Percentiles rank a stretch among this genome's conserved stretches.
Evolutionary conservation across 345 rosid genomes (phyloP).

Genomic region (Lepidium sativum): DNA sequence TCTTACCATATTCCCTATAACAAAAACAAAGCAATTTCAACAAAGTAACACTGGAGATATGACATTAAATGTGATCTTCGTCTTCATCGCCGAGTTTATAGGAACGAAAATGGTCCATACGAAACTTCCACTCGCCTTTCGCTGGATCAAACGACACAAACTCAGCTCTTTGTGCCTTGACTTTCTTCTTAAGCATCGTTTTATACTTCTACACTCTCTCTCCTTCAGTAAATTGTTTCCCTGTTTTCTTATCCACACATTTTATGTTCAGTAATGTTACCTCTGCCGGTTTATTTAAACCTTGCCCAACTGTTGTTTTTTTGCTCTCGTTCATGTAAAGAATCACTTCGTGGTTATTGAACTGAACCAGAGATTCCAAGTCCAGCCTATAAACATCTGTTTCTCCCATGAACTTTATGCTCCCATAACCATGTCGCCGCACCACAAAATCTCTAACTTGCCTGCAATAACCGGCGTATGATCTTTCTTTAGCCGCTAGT

Average conservation of each 20-base stretch:
- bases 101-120: constrained; percentile 74
- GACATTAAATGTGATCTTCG: constrained; percentile 12
- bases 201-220: constrained; percentile 59
- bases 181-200: constrained; percentile 82
- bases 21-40: constrained; percentile 6
- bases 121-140: constrained; percentile 91
- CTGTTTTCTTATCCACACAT: constrained; percentile 73
- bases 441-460: constrained; percentile 79
- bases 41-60: not conserved
- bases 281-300: constrained; percentile 93
- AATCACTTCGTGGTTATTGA: constrained; percentile 81
- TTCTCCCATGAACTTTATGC: constrained; percentile 88
- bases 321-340: constrained; percentile 89
- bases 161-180: constrained; percentile 82
- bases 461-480: constrained; percentile 77
- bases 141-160: constrained; percentile 77
- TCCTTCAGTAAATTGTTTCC: constrained; percentile 65
- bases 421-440: constrained; percentile 82
- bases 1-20: not conserved
- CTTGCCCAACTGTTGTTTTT: constrained; percentile 94
- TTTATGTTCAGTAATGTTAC: constrained; percentile 88
- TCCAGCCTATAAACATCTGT: constrained; percentile 92
- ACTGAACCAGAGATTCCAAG: constrained; percentile 80
- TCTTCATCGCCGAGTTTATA: constrained; percentile 55
- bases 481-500: constrained; percentile 93